Conservation (phyloP, 176 grass and related monocot species). For the Cenchrus americanus region DNA sequence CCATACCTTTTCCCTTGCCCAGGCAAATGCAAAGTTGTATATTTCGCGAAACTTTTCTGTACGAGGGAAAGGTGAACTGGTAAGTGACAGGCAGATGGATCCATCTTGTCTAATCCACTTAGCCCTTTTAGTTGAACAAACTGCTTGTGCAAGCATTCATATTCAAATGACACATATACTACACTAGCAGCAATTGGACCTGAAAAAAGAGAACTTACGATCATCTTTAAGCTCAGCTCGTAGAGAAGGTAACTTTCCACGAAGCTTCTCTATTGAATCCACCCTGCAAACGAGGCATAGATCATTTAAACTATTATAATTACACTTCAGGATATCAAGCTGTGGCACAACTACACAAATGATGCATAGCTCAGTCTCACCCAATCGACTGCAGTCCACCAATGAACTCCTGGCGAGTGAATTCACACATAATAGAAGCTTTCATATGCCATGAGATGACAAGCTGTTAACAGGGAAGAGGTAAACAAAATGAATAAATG, state of each 20-base stretch:
- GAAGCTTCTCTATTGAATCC: constrained; percentile 89
- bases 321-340: constrained; percentile 11
- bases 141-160: too few species aligned
- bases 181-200: not conserved
- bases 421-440: constrained; percentile 99
- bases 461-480: constrained; percentile 62
- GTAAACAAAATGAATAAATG: constrained; percentile 5
- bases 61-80: constrained; percentile 24
- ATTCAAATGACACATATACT: not conserved
- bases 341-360: constrained; percentile 10
- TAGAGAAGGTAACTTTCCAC: constrained; percentile 83
- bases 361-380: constrained; percentile 35
- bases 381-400: constrained; percentile 91
- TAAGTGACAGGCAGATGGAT: too few species aligned
- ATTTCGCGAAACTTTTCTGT: constrained; percentile 99
- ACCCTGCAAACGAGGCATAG: constrained; percentile 57
- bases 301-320: not conserved
- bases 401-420: constrained; percentile 87
- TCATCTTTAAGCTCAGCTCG: constrained; percentile 95
- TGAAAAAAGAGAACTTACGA: constrained; percentile 52
- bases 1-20: constrained; percentile 93
- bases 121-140: not conserved
- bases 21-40: constrained; percentile 96
- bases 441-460: constrained; percentile 99
- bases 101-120: too few species aligned